Evolutionary conservation across 176 grass and related monocot genomes (phyloP).

Genomic region (Luzula sylvatica): DNA sequence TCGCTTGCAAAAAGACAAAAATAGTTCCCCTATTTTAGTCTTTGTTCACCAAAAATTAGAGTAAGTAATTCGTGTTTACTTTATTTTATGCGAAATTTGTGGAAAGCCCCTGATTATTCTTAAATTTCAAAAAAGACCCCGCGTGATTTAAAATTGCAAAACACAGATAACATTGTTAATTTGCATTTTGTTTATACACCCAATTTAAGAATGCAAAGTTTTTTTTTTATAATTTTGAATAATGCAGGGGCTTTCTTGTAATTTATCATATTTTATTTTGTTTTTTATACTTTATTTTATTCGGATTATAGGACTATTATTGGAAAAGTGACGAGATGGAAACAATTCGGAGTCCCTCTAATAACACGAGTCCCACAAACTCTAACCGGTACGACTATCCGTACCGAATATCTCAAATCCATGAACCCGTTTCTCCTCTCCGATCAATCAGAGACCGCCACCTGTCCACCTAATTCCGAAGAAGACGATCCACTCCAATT

Average conservation of each 20-base stretch:
- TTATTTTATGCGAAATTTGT: no score
- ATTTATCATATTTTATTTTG: slow-evolving; percentile 10
- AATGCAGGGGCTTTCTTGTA: no score
- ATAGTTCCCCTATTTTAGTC: slow-evolving; percentile 54
- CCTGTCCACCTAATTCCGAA: slow-evolving; percentile 12
- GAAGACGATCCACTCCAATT: slow-evolving; percentile 26
- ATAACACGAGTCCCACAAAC: slow-evolving; percentile 43
- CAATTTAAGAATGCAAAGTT: neutral
- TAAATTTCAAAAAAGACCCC: no score
- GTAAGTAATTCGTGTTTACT: no score
- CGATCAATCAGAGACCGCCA: slow-evolving; percentile 27
- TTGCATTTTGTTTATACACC: slow-evolving; percentile 13
- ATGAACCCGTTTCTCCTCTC: slow-evolving; percentile 47
- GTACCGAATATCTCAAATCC: slow-evolving; percentile 44
- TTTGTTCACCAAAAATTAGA: slow-evolving; percentile 74
- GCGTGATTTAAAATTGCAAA: no score
- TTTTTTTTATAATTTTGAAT: neutral
- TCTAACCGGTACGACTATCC: slow-evolving; percentile 44
- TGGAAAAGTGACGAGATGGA: slow-evolving; percentile 58
- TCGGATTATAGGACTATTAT: slow-evolving; percentile 28
- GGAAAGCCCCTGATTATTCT: no score
- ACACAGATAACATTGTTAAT: no score
- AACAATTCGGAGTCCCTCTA: slow-evolving; percentile 77
- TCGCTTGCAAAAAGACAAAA: slow-evolving; percentile 58
- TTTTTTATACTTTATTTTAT: slow-evolving; percentile 10